phyloP scores from a whole-genome alignment of 2,329 filamentous ascomycete genomes.

The Fusarium paranaense region DNA sequence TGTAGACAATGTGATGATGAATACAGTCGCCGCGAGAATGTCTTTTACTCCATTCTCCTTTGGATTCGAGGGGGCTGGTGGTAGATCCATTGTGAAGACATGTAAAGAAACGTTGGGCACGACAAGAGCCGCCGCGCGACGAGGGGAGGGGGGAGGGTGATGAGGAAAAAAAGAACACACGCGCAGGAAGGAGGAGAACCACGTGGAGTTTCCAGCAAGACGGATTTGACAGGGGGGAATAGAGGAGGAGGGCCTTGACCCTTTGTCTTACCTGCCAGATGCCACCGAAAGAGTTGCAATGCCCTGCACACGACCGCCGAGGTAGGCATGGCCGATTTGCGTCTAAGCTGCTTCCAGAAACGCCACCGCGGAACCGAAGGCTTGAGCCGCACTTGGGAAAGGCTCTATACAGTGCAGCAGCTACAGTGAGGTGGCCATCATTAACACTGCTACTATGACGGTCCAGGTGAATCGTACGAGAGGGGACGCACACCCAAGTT shows the following conservation, averaged over 20 bases:
- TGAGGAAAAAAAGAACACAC: slow-evolving; percentile 1
- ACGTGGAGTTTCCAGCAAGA: background rate
- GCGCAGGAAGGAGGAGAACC: background rate
- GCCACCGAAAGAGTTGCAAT: background rate
- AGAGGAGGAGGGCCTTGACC: background rate
- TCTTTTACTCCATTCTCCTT: slow-evolving; percentile 50
- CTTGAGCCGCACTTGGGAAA: background rate
- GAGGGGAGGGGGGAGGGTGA: slow-evolving; percentile 6
- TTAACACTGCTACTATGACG: slow-evolving; percentile 14
- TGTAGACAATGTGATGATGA: slow-evolving; percentile 52
- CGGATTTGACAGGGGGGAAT: background rate
- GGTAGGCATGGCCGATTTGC: background rate
- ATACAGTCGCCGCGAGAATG: slow-evolving; percentile 55
- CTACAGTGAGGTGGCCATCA: background rate
- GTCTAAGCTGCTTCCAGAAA: slow-evolving; percentile 5
- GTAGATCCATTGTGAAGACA: slow-evolving; percentile 31
- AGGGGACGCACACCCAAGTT: background rate
- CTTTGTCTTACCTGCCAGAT: background rate
- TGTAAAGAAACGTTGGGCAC: background rate
- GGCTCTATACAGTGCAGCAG: background rate
- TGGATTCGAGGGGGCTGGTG: slow-evolving; percentile 45
- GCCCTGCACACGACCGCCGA: background rate
- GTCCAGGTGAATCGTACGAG: background rate
- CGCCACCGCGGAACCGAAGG: background rate
- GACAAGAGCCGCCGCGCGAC: slow-evolving; percentile 5